These are phyloP conservation scores for Lodderomyces parapsilosis DNA, from an alignment of 1,139 yeast species.

Conservation along the genomic window DNA sequence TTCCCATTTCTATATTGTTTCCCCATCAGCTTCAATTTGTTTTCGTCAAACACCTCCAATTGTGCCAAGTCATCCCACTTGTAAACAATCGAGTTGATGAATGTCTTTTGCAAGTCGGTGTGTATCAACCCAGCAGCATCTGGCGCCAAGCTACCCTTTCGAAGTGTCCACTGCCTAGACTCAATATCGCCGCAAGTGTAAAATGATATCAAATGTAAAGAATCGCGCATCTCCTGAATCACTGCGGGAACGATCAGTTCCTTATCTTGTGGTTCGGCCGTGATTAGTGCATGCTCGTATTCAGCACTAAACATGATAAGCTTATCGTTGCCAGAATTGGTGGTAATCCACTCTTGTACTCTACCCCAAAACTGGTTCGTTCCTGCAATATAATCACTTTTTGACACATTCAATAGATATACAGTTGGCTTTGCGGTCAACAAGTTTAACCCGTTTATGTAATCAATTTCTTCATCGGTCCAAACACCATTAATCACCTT, in stretches of 20 bases:
- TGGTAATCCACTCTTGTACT: slow-evolving; percentile 53
- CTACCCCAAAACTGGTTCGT: slow-evolving; percentile 43
- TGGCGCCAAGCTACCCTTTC: slow-evolving; percentile 77
- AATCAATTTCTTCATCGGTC: slow-evolving; percentile 50
- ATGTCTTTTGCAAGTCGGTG: slow-evolving; percentile 80
- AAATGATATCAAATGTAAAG: slow-evolving; percentile 73
- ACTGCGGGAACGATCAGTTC: slow-evolving; percentile 45
- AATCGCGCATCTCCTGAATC: slow-evolving; percentile 62
- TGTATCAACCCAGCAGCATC: slow-evolving; percentile 95
- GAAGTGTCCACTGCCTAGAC: slow-evolving; percentile 89
- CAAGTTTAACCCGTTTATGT: slow-evolving; percentile 58
- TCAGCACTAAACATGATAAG: slow-evolving; percentile 60
- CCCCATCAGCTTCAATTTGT: slow-evolving; percentile 45
- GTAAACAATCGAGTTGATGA: slow-evolving; percentile 83
- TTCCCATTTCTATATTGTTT: slow-evolving; percentile 65
- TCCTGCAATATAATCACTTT: slow-evolving; percentile 49
- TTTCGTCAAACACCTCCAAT: slow-evolving; percentile 41
- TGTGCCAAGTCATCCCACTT: slow-evolving; percentile 66
- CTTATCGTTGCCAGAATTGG: slow-evolving; percentile 55
- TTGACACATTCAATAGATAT: slow-evolving; percentile 57
- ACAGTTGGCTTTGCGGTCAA: slow-evolving; percentile 73
- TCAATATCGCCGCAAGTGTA: slow-evolving; percentile 91
- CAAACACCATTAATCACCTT: slow-evolving; percentile 48
- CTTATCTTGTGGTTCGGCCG: slow-evolving; percentile 15
- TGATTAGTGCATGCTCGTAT: slow-evolving; percentile 47